Base-by-base conservation (phyloP, 176 grass and related monocot genomes). In the sorghum (Sorghum bicolor) region DNA sequence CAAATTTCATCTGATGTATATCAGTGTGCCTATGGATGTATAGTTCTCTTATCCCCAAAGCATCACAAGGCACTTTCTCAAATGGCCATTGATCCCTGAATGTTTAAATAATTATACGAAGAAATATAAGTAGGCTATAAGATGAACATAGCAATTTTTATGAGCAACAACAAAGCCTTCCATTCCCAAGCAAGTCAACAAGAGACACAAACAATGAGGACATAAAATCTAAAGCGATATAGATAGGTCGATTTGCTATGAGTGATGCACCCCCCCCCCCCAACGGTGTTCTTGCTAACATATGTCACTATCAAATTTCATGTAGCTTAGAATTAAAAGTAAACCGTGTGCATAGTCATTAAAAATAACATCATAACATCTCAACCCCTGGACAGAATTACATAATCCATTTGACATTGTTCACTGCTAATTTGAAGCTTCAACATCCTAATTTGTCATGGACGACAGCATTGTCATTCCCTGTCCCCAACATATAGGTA, bases 1-100 rank as follows among this genome's bases (percentile, higher is more conserved):
- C 60, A 80, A 91, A 98, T 84, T 91, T 93, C 92, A 98, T 94
- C 87, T 93, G 76, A 60, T 86, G 79, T 72, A 91, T 69, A 77
- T 90, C 87, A 82, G 82, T 83, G 57, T 91, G 82, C 57, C 92
- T 88, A 55, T 28, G 15, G 45, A 95, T 73, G 75, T 95, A 95
- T n/a, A 86, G 60, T 79, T 94, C 82, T 88, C 89, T 83, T 52
- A 93, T 79, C 44, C 91, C 85, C 3, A 64, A 80, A 72, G 70
- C 80, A 78, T 77, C 87, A 87, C 10, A 5, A 55, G 87, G 78
- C 75, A 94, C 33, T 48, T 61, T 50, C 74, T 86, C 82, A 93
- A 70, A 82, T n/a, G 96, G 88, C 92, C 92, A 98, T 71, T 81
- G 87, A 81, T 86, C 72, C 81, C 96, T 98, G 44, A 63, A 77